Evolutionary conservation across 176 grass and related monocot species (phyloP).

Genomic region (Triticum timopheevii): DNA sequence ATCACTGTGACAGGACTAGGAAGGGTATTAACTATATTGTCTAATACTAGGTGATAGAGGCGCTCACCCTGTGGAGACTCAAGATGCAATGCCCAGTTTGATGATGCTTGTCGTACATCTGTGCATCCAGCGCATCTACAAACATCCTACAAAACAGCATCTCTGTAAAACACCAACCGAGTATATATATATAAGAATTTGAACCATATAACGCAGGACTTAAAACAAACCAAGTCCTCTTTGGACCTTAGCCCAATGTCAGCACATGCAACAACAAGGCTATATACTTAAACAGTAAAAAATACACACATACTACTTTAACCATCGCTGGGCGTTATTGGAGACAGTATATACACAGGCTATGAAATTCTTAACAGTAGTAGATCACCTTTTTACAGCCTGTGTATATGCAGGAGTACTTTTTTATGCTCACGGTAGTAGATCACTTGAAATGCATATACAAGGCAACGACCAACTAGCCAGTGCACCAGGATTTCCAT

Average conservation of each 20-base stretch:
- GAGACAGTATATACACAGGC: background rate
- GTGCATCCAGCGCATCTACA: conserved; percentile 74
- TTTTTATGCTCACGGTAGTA: no score
- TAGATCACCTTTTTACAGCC: no score
- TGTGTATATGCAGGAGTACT: no score
- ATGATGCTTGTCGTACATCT: conserved; percentile 87
- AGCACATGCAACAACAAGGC: background rate
- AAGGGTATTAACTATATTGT: conserved; percentile 19
- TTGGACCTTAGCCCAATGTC: background rate
- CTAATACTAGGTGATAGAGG: background rate
- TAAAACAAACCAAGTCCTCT: background rate
- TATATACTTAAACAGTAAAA: conserved; percentile 1
- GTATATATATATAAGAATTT: background rate
- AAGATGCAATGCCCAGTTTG: conserved; percentile 68
- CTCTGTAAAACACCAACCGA: conserved; percentile 26
- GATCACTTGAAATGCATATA: conserved; percentile 12
- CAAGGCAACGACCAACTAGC: background rate
- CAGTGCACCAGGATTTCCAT: background rate
- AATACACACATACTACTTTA: conserved; percentile 8
- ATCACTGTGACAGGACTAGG: background rate
- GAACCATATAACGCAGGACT: background rate
- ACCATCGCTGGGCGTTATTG: conserved; percentile 4
- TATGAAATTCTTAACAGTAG: background rate
- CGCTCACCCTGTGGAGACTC: conserved; percentile 67
- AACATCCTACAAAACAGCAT: conserved; percentile 80